Evolutionary conservation across 192 early-diverging fungal species (phyloP).

Genomic region (Coemansia sp.): DNA sequence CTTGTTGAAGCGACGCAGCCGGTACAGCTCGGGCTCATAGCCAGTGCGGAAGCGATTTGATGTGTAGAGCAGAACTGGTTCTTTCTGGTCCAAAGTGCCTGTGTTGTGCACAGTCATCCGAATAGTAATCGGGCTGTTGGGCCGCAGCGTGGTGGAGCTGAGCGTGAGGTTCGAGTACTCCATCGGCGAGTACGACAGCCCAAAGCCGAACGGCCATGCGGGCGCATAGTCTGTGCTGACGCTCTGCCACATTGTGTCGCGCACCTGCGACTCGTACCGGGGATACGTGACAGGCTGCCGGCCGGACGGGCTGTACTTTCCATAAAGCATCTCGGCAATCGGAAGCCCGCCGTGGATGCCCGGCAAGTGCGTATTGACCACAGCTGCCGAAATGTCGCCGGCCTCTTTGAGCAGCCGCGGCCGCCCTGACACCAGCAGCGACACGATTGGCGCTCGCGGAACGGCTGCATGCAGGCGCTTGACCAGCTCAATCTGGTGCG

Average conservation of each 20-base stretch:
- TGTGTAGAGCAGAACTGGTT: constrained; percentile 60
- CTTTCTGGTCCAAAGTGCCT: constrained; percentile 44
- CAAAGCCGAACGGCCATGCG: constrained; percentile 60
- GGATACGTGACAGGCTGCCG: constrained; percentile 63
- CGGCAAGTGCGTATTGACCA: constrained; percentile 58
- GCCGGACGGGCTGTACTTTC: constrained; percentile 59
- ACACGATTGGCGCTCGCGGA: constrained; percentile 36
- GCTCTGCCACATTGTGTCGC: constrained; percentile 49
- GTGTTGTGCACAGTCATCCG: constrained; percentile 49
- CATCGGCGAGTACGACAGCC: constrained; percentile 57
- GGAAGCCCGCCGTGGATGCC: constrained; percentile 62
- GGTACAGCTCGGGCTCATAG: constrained; percentile 57
- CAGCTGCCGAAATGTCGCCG: constrained; percentile 38
- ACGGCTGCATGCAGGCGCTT: constrained; percentile 14
- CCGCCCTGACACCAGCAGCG: constrained; percentile 58
- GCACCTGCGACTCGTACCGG: constrained; percentile 42
- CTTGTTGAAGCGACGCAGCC: constrained; percentile 59
- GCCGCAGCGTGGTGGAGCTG: constrained; percentile 3
- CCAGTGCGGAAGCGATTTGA: constrained; percentile 56
- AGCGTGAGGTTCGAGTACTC: constrained; percentile 51
- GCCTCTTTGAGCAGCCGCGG: constrained; percentile 57
- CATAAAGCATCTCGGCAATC: constrained; percentile 61
- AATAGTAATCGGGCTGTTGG: constrained; percentile 27
- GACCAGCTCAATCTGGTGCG: constrained; percentile 38
- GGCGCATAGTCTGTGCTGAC: constrained; percentile 52